Evolutionary conservation across 495 filamentous ascomycete species (phyloP), one percentile per base, ranked within the genome.

Genomic region (Aspergillus taichungensis): DNA sequence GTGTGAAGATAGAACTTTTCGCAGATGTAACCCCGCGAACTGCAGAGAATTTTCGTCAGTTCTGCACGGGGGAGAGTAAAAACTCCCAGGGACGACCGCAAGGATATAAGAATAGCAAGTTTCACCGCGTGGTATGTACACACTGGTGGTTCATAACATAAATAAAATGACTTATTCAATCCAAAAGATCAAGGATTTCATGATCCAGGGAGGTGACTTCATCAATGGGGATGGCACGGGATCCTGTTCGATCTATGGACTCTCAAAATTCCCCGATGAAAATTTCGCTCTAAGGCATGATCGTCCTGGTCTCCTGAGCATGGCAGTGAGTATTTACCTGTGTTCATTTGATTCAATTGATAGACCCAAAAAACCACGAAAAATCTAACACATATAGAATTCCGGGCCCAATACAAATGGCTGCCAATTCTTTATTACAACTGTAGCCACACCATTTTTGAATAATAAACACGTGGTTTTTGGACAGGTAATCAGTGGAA

Each of bases 161-260:
- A 13, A 24, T 13, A 30, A 7, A 3, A 33, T 42, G 34, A 43
- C 46, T 13, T 31, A 30, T 46, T 33, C 29, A 28, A 6, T 40
- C 0, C n/a, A 28, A 24, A 39, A 95, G 88, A 95, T 97, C 69
- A 88, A 86, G 68, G 84, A 89, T 52, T 97, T 97, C 65, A 96
- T 98, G 90, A 76, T 86, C 52, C 94, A 97, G 69, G 94, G 94
- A 30, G 92, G 94, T 40, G 94, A 98, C 64, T 97, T 98, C 67
- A 63, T 96, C 45, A 86, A 95, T 59, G 89, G 91, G 34, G 84
- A 97, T 61, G 94, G 94, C 9, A 94, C 84, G 2, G 92, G 92
- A 3, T 85, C 79, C 32, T 79, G 81, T n/a, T 83, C 76, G 42
- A 95, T 95, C 59, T 95, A 94, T 66, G 86, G 87, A 37, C 82